Evolutionary conservation across 108 stramenopile genomes (phyloP).

Genomic region (Mayamaea pseudoterrestris): DNA sequence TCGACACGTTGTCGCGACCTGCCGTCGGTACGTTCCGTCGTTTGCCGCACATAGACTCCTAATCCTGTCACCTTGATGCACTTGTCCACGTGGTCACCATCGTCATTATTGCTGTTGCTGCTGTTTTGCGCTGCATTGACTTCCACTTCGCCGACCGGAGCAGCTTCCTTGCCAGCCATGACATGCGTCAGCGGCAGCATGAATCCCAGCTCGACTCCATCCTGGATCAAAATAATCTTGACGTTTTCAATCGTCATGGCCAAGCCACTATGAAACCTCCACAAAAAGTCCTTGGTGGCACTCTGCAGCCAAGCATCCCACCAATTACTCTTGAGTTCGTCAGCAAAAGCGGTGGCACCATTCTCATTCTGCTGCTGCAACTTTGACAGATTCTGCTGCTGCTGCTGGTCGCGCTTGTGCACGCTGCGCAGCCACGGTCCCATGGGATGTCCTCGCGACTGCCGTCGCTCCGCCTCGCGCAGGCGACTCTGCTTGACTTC

Average conservation of each 20-base stretch:
- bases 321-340: no score
- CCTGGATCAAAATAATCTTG: conserved; percentile 32
- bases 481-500: conserved; percentile 30
- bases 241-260: conserved; percentile 23
- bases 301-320: conserved; percentile 18
- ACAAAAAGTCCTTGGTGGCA: conserved; percentile 25
- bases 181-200: conserved; percentile 29
- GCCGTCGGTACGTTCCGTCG: conserved; percentile 1
- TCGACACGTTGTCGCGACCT: background rate
- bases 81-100: conserved; percentile 37
- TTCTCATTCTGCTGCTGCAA: conserved; percentile 1
- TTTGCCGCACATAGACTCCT: conserved; percentile 27
- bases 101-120: conserved; percentile 14
- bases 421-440: conserved; percentile 14
- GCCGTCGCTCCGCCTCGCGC: conserved; percentile 31
- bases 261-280: conserved; percentile 38
- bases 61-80: conserved; percentile 16
- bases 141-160: no score
- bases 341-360: no score
- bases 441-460: conserved; percentile 21
- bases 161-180: conserved; percentile 16
- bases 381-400: no score
- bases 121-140: no score
- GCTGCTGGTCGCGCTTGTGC: conserved; percentile 2
- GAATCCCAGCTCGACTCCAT: conserved; percentile 31